Conservation (phyloP, 2,329 filamentous ascomycete genomes). For the Dactylellina drechsleri region DNA sequence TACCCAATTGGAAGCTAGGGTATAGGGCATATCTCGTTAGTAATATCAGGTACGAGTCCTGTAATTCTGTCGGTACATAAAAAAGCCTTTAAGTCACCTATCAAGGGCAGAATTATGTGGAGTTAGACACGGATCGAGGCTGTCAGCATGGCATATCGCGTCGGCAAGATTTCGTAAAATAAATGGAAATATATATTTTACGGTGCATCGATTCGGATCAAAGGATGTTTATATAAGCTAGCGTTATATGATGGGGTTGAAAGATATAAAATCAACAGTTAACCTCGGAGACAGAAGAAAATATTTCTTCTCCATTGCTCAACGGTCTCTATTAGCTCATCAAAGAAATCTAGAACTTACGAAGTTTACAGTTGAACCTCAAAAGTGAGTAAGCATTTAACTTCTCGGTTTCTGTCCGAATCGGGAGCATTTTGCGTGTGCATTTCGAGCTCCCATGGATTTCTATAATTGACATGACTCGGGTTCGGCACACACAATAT, state of each 20-base stretch:
- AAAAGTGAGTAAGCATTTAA: no score
- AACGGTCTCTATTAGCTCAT: no score
- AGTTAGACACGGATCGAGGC: not conserved
- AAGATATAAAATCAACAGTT: slow-evolving; percentile 8
- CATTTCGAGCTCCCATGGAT: no score
- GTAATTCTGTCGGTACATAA: not conserved
- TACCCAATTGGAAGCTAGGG: not conserved
- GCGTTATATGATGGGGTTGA: no score
- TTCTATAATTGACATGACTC: no score
- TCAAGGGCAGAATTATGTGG: not conserved
- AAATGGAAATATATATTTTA: slow-evolving; percentile 7
- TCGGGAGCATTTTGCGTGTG: no score
- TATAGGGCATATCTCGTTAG: slow-evolving; percentile 4
- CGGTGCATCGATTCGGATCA: slow-evolving; percentile 16
- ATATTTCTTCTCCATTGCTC: not conserved
- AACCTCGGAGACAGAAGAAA: not conserved
- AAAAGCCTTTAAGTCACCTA: not conserved
- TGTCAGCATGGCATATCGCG: not conserved
- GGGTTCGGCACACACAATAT: no score
- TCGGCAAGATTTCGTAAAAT: not conserved
- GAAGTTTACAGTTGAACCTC: no score
- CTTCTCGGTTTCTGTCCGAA: no score
- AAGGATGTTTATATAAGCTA: slow-evolving; percentile 3
- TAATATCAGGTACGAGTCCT: slow-evolving; percentile 1
- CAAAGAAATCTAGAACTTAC: no score